Evolutionary conservation across 1,284 basidiomycete species (phyloP), one percentile per base, ranked within the genome.

Genomic region (Puccinia novopanici): DNA sequence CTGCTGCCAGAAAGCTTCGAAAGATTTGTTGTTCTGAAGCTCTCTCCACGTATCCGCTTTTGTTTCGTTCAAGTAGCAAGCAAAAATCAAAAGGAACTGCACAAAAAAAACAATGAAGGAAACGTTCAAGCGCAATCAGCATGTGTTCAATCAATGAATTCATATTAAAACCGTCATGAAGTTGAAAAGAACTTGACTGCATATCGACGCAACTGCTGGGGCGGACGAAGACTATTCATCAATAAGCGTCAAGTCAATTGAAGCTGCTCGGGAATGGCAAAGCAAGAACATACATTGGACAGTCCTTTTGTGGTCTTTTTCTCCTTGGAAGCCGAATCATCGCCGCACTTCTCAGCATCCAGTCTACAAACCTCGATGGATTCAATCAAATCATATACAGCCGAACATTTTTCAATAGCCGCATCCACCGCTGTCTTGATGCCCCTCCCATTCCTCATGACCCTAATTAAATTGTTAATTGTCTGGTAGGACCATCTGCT

Each of bases 1-100:
- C 24, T 81, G 55, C 42, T 75, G 55, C 79, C 79, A 81, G 57
- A 81, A 81, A 50, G 71, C 37, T 57, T 81, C 79, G 19, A 81
- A 81, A 19, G 79, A 81, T 68, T 81, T 74, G 63, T 34, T 81
- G 37, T 68, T 52, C 42, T 81, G 45, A 42, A 81, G 59, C 30
- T 81, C 79, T 52, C 79, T 65, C 71, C 71, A 65, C 37, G 79
- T 81, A 30, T 95, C 93, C 0, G 93, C 93, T 82, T 91, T 89
- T 0, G 90, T 92, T 22, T 93, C 93, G 83, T 93, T 92, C 40
- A 99, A 89, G 85, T 97, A 99, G 0, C 95, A 92, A 85, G 96
- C 93, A 88, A 99, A 98, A 45, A 97, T 89, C 82, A 98, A 91
- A 27, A 99, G 89, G 85, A 93, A 91, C 82, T 95, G 19, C 45